Evolutionary conservation across 768 basidiomycete species (phyloP), one percentile per base, ranked within the genome.

Genomic region (Russula virescens): DNA sequence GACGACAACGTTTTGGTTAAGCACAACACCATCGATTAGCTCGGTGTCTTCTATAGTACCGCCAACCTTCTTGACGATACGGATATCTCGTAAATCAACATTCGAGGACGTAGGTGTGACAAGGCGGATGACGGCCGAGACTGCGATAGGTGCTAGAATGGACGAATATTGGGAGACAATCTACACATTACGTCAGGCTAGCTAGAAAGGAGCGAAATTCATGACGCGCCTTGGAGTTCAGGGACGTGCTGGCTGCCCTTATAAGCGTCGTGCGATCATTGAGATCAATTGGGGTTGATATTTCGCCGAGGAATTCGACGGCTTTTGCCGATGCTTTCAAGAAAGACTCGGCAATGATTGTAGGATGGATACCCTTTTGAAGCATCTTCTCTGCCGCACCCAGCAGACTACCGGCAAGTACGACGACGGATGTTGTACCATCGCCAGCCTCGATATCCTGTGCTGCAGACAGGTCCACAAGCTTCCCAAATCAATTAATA

Each of bases 11-110:
- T 90, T 94, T 77, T 99, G 97, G 74, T 97, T 92, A 60, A 99
- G 80, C n/a, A 98, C 94, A 55, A 98, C 89, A 58, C 97, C 97
- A 61, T 98, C 94, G 26, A 97, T 83, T 19, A 99, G 83, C 69
- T 98, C 94, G 3, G 97, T 98, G 74, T 99, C 97, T 74, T 99
- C 97, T 65, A 99, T 99, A 2, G 97, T 98, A 47, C 97, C 97
- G 23, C 97, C 97, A 55, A 98, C 92, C 74, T 98, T 98, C 78
- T 96, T 98, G 55, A 99, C 94, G 67, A 99, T 81, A 35, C 97
- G 87, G 71, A 98, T 88, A 74, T 99, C 97, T 62, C 94, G 83
- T 25, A 99, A 85, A 75, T 99, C 97, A 55, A 99, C 97, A 70
- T 94, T 98, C 11, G 91, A 89, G 5, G 95, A 95, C 6, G 88